These are phyloP conservation scores for Smallanthus sonchifolius DNA, from an alignment of 129 eudicot species.

Conservation along the genomic window DNA sequence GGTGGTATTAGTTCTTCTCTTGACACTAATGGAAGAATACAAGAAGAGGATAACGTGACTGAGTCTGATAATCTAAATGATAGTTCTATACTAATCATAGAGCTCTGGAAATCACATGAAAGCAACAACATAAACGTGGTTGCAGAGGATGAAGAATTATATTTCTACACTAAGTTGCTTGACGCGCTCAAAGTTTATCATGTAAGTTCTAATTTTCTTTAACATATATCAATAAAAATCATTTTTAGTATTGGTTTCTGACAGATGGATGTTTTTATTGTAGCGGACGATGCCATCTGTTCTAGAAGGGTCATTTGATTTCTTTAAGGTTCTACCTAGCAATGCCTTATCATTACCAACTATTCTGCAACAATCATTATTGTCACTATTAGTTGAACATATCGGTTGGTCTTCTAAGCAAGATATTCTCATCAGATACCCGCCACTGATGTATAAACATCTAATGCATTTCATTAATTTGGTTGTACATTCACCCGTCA, in stretches of 20 bases:
- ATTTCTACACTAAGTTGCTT: conserved; percentile 74
- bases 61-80: conserved; percentile 35
- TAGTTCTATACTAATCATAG: conserved; percentile 24
- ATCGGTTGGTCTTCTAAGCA: conserved; percentile 47
- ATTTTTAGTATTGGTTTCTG: conserved; percentile 3
- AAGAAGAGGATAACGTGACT: conserved; percentile 23
- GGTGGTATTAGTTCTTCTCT: conserved; percentile 53
- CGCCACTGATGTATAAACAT: conserved; percentile 68
- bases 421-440: conserved; percentile 36
- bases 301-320: conserved; percentile 73
- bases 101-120: conserved; percentile 59
- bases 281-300: conserved; percentile 66
- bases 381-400: conserved; percentile 64
- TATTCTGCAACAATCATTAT: conserved; percentile 65
- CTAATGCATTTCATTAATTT: conserved; percentile 50
- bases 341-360: conserved; percentile 59
- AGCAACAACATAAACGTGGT: conserved; percentile 18
- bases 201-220: conserved; percentile 42
- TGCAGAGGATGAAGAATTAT: conserved; percentile 47
- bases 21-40: conserved; percentile 31
- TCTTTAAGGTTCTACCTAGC: conserved; percentile 68
- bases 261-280: conserved; percentile 21
- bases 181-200: conserved; percentile 64
- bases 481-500: conserved; percentile 51
- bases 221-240: not conserved